Evolutionary conservation across 495 filamentous ascomycete genomes (phyloP).

Genomic region (Sabuloglossum arenarium): DNA sequence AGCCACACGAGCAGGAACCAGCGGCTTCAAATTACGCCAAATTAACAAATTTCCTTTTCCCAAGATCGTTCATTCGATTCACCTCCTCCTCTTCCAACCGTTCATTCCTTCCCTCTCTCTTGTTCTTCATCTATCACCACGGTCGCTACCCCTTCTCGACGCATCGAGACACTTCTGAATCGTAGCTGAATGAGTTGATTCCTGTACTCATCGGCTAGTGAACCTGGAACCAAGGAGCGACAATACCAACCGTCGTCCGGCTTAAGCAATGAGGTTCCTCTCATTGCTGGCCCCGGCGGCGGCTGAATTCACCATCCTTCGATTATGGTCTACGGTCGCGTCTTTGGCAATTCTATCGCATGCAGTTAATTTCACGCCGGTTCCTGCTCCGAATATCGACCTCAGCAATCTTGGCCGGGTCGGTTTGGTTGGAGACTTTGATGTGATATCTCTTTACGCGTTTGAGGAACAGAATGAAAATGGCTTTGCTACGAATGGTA

Average conservation of each 20-base stretch:
- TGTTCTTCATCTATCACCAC: not conserved
- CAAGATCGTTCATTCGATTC: no score
- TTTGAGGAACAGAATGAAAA: constrained; percentile 60
- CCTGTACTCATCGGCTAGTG: not conserved
- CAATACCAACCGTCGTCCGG: not conserved
- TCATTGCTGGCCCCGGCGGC: constrained; percentile 35
- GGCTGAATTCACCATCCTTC: constrained; percentile 24
- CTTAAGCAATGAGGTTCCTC: constrained; percentile 29
- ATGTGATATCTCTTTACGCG: constrained; percentile 73
- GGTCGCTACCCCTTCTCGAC: not conserved
- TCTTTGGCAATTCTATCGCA: constrained; percentile 22
- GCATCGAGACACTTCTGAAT: not conserved
- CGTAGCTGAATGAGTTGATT: not conserved
- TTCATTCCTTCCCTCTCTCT: not conserved
- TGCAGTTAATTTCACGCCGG: constrained; percentile 49
- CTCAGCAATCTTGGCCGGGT: constrained; percentile 63
- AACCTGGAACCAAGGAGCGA: not conserved
- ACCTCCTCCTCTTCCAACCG: not conserved
- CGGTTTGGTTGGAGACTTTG: constrained; percentile 76
- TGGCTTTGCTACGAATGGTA: constrained; percentile 46
- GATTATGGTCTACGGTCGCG: constrained; percentile 13
- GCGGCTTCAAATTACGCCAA: not conserved
- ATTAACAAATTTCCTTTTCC: not conserved
- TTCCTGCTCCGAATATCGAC: constrained; percentile 61
- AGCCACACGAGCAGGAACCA: not conserved